These are phyloP conservation scores for Hyaloscypha variabilis DNA, from an alignment of 495 filamentous ascomycete genomes.

Conservation along the genomic window DNA sequence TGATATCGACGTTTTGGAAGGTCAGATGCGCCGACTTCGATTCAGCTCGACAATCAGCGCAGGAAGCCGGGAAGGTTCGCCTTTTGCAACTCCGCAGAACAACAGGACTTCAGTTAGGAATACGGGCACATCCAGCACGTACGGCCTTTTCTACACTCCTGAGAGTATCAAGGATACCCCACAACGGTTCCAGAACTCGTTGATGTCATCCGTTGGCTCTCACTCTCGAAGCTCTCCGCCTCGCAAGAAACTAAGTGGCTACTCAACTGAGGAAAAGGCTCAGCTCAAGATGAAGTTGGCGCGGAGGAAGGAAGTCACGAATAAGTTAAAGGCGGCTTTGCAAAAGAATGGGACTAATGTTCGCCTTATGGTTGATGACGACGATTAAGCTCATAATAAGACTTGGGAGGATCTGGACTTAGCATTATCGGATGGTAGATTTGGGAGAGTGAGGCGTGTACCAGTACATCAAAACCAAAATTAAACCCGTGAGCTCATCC, in stretches of 20 bases:
- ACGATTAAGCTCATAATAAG: not conserved
- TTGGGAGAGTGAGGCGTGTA: not conserved
- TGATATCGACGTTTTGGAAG: slow-evolving; percentile 87
- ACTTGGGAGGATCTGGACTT: not conserved
- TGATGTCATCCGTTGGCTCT: slow-evolving; percentile 31
- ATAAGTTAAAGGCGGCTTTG: slow-evolving; percentile 41
- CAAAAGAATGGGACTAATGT: slow-evolving; percentile 36
- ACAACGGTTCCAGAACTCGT: slow-evolving; percentile 26
- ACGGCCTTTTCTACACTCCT: slow-evolving; percentile 40
- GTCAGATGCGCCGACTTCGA: slow-evolving; percentile 74
- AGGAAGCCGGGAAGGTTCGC: slow-evolving; percentile 59
- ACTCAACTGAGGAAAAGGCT: slow-evolving; percentile 50
- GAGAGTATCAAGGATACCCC: slow-evolving; percentile 32
- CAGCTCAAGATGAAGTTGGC: slow-evolving; percentile 53
- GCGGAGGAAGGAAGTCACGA: slow-evolving; percentile 57
- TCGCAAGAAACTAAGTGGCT: slow-evolving; percentile 59
- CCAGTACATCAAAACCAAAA: not conserved
- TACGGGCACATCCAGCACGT: slow-evolving; percentile 36
- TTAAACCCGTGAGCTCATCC: not conserved
- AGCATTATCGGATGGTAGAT: not conserved
- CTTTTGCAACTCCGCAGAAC: slow-evolving; percentile 63
- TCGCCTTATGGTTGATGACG: slow-evolving; percentile 29
- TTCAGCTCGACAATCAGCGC: slow-evolving; percentile 47
- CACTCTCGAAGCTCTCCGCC: slow-evolving; percentile 36
- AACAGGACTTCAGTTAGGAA: slow-evolving; percentile 22